phyloP scores from a whole-genome alignment of 768 basidiomycete genomes.

The button mushroom (Agaricus bisporus) region DNA sequence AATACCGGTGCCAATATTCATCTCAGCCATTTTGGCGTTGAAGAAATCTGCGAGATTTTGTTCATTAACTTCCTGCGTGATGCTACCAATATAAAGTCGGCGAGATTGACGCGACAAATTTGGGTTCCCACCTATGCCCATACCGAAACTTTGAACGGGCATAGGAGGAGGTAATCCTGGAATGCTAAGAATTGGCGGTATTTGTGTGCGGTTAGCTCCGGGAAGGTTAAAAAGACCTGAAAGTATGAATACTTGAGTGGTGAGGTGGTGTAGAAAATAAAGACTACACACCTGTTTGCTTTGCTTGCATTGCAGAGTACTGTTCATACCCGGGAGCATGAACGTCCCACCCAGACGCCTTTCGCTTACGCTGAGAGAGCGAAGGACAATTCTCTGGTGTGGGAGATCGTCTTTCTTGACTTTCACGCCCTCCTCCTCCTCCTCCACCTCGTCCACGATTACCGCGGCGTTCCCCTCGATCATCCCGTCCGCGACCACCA shows the following conservation, averaged over 20 bases:
- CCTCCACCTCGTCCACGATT: slow-evolving; percentile 11
- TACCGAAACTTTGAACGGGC: slow-evolving; percentile 79
- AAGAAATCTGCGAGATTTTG: slow-evolving; percentile 90
- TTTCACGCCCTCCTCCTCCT: slow-evolving; percentile 59
- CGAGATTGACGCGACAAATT: slow-evolving; percentile 91
- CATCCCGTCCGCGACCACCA: slow-evolving; percentile 10
- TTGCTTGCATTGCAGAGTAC: slow-evolving; percentile 94
- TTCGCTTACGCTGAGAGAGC: slow-evolving; percentile 80
- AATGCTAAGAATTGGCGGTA: slow-evolving; percentile 75
- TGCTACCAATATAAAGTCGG: slow-evolving; percentile 94
- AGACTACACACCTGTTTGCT: slow-evolving; percentile 75
- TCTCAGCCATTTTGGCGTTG: slow-evolving; percentile 93
- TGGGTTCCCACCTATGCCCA: slow-evolving; percentile 82
- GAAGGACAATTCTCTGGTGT: slow-evolving; percentile 83
- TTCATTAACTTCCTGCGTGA: slow-evolving; percentile 92
- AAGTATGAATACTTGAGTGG: slow-evolving; percentile 11
- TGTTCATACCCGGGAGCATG: slow-evolving; percentile 94
- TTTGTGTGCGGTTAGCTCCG: slow-evolving; percentile 87
- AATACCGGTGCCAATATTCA: slow-evolving; percentile 76
- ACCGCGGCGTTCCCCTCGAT: slow-evolving; percentile 14
- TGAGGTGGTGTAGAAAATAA: slow-evolving; percentile 1
- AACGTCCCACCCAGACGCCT: slow-evolving; percentile 94
- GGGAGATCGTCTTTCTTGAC: slow-evolving; percentile 79
- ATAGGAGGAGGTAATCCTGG: slow-evolving; percentile 79
- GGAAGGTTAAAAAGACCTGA: slow-evolving; percentile 94